Base-by-base conservation (phyloP, 2,329 filamentous ascomycete species). In the Alternaria burnsii region DNA sequence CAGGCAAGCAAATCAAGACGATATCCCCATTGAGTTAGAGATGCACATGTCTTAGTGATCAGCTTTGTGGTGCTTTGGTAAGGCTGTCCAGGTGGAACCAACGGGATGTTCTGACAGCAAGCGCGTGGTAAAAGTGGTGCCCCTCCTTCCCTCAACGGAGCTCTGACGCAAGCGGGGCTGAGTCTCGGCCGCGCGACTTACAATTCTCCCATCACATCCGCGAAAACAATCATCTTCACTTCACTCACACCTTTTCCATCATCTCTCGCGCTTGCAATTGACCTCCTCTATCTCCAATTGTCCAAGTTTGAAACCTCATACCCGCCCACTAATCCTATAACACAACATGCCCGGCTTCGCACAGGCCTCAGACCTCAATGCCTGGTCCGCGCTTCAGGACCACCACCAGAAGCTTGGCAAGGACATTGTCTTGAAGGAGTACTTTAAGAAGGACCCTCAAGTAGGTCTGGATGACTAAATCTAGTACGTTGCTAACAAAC, bases 371-470 rank as follows among this genome's bases (percentile, higher is more conserved):
- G 91, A 93, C 66, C 90, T 97, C 71, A 85, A 89, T 72, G 89
- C 93, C 77, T 99, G 95, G 94, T 87, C 91, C 79, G 88, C 91
- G 78, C 93, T 99, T 76, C 92, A 97, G 83, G 86, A 92, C 75
- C 94, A 98, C 82, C 93, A 96, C 82, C 89, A 92, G 81, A 86
- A 86, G 66, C 87, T 95, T 48, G 94, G 93, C 76, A 94, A 94
- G 83, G 89, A 90, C 77, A 95, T 98, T 77, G 90, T 97, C 66
- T 87, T 98, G 68, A 97, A 97, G 84, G 91, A 97, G 69, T 92
- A 92, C 78, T 99, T 98, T 82, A 86, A 92, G 75, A 89, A 92
- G 72, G 94, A 99, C 79, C 89, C 93, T 51, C 63, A 72, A 66
- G 70, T 71, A 63, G 48, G 51, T 20, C 16, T n/a, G n/a, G 5